Evolutionary conservation across 352 stramenopile genomes (phyloP).

Genomic region (Globisporangium carolinianum): DNA sequence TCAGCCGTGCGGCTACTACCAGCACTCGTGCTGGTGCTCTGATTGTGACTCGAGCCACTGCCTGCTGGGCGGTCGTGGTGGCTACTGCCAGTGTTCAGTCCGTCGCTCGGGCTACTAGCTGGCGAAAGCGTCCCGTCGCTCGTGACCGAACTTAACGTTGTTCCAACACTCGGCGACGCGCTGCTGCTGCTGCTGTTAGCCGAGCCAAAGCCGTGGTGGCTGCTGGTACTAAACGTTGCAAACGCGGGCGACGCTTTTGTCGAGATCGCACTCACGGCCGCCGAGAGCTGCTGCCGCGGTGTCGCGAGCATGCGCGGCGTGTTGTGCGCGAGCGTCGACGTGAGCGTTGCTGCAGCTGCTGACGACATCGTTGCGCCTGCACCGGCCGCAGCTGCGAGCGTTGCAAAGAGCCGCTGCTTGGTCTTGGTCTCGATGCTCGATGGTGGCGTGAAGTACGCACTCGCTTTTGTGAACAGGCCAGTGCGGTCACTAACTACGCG

Average conservation of each 20-base stretch:
- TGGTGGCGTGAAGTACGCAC: constrained; percentile 58
- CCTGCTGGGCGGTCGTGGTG: too few species aligned
- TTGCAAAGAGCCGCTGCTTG: constrained; percentile 45
- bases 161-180: constrained; percentile 8
- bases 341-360: constrained; percentile 58
- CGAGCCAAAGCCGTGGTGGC: constrained; percentile 4
- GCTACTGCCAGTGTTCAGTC: not conserved
- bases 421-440: constrained; percentile 56
- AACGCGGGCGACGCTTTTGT: constrained; percentile 70
- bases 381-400: constrained; percentile 41
- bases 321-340: constrained; percentile 67
- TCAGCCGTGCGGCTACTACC: not conserved
- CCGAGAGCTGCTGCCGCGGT: constrained; percentile 68
- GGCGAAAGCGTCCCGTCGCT: constrained; percentile 2
- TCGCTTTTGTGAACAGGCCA: constrained; percentile 43
- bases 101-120: not conserved
- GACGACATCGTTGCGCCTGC: constrained; percentile 69
- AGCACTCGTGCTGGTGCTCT: too few species aligned
- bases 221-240: constrained; percentile 41
- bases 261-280: constrained; percentile 69
- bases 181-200: not conserved
- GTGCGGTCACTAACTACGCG: constrained; percentile 8
- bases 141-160: not conserved
- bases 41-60: too few species aligned
- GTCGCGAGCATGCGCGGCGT: constrained; percentile 54